Conservation (phyloP, 805 yeast species). For the Naumovozyma castellii region DNA sequence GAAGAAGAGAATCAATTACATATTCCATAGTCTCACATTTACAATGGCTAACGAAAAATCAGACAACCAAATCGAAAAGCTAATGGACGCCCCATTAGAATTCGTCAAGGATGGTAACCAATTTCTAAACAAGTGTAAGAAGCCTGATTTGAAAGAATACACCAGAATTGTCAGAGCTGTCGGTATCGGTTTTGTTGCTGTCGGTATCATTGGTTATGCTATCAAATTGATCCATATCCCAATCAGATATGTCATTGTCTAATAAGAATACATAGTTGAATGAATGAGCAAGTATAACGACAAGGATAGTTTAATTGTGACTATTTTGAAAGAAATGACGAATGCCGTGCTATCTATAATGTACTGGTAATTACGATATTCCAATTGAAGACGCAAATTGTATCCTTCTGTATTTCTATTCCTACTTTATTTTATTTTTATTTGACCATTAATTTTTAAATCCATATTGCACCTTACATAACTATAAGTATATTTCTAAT, state of each 20-base stretch:
- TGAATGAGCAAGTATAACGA: not conserved
- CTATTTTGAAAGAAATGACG: no score
- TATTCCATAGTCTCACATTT: not conserved
- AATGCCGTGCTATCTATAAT: no score
- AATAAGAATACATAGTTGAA: no score
- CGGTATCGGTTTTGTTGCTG: conserved; percentile 92
- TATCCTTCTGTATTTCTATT: no score
- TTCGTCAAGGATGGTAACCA: conserved; percentile 86
- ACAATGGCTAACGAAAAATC: conserved; percentile 23
- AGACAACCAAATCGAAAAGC: conserved; percentile 41
- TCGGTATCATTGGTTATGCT: conserved; percentile 95
- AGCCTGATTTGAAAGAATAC: conserved; percentile 86
- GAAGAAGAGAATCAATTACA: no score
- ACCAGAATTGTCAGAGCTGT: conserved; percentile 85
- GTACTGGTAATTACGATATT: no score
- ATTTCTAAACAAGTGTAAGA: conserved; percentile 83
- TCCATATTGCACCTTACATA: not conserved
- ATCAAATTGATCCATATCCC: conserved; percentile 93
- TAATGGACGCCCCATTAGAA: conserved; percentile 81
- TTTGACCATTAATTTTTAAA: not conserved
- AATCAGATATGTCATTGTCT: conserved; percentile 89
- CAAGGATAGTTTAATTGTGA: no score
- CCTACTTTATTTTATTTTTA: no score
- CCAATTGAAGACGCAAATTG: no score
- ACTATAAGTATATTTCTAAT: not conserved